Conservation (phyloP, 2,329 filamentous ascomycete genomes). For the Verticillium dahliae region DNA sequence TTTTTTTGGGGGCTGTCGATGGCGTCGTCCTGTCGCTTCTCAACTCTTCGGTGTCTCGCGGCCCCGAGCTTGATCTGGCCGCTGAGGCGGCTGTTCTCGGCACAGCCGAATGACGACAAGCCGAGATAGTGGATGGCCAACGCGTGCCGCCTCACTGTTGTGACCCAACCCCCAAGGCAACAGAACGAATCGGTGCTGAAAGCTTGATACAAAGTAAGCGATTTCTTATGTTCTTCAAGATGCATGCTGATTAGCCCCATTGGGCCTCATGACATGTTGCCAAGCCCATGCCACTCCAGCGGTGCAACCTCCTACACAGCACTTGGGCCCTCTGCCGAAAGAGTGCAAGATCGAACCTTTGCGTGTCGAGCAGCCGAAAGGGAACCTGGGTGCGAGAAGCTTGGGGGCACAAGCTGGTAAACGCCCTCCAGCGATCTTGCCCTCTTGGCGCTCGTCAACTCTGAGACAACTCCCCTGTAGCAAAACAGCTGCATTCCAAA, state of each 20-base stretch:
- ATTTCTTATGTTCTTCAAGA: too few relatives aligned
- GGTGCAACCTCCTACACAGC: not conserved
- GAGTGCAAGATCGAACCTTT: too few relatives aligned
- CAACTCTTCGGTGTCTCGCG: not conserved
- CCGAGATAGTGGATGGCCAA: too few relatives aligned
- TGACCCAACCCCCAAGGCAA: not conserved
- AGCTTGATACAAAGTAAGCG: too few relatives aligned
- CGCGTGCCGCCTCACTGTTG: not conserved
- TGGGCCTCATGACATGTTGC: too few relatives aligned
- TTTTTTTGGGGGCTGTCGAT: not conserved
- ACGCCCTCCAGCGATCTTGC: not conserved
- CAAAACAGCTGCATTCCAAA: not conserved
- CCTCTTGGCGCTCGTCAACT: not conserved
- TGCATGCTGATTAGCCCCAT: too few relatives aligned
- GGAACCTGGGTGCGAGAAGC: too few relatives aligned
- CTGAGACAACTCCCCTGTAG: not conserved
- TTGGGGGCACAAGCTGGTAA: not conserved
- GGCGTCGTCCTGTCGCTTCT: not conserved
- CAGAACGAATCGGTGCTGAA: too few relatives aligned
- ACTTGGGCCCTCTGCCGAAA: too few relatives aligned
- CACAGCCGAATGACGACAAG: not conserved
- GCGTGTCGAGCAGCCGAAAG: too few relatives aligned
- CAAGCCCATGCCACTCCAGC: not conserved
- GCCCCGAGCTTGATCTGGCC: slow-evolving; percentile 2
- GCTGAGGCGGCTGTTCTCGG: slow-evolving; percentile 9